phyloP scores from a whole-genome alignment of 2,329 filamentous ascomycete species.

The Pseudophaeomoniella oleicola region DNA sequence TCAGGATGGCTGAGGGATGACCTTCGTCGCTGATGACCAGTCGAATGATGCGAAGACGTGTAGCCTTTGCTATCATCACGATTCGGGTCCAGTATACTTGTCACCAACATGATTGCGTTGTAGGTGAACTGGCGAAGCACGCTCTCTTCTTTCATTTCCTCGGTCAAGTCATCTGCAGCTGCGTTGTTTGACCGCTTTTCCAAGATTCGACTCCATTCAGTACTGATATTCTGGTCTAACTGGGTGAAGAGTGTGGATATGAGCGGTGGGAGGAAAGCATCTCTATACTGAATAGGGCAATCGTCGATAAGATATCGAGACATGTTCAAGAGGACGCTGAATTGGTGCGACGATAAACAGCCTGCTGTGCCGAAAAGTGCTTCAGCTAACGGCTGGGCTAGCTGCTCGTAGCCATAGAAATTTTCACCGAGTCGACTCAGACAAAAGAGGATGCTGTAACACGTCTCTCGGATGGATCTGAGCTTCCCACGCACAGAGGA shows the following conservation, averaged over 20 bases:
- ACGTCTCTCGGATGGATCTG: slow-evolving; percentile 78
- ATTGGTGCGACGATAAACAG: slow-evolving; percentile 77
- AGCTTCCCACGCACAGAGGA: slow-evolving; percentile 84
- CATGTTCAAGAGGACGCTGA: slow-evolving; percentile 83
- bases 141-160: slow-evolving; percentile 97
- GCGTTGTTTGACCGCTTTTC: slow-evolving; percentile 40
- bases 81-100: slow-evolving; percentile 68
- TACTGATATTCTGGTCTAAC: slow-evolving; percentile 72
- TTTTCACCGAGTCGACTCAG: slow-evolving; percentile 75
- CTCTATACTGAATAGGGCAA: slow-evolving; percentile 65
- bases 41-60: slow-evolving; percentile 1
- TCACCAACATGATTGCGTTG: slow-evolving; percentile 81
- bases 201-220: slow-evolving; percentile 68
- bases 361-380: slow-evolving; percentile 73
- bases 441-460: slow-evolving; percentile 87
- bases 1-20: background rate
- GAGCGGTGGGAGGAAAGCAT: slow-evolving; percentile 72
- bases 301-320: slow-evolving; percentile 82
- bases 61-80: slow-evolving; percentile 40
- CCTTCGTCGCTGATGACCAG: slow-evolving; percentile 4
- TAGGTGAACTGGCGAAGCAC: slow-evolving; percentile 87
- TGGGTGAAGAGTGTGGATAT: slow-evolving; percentile 69
- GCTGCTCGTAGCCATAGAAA: slow-evolving; percentile 80
- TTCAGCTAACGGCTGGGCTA: slow-evolving; percentile 69
- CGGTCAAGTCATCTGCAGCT: slow-evolving; percentile 64